Base-by-base conservation (phyloP, 1,139 yeast genomes). In the Yamadazyma pseudoaaseri region DNA sequence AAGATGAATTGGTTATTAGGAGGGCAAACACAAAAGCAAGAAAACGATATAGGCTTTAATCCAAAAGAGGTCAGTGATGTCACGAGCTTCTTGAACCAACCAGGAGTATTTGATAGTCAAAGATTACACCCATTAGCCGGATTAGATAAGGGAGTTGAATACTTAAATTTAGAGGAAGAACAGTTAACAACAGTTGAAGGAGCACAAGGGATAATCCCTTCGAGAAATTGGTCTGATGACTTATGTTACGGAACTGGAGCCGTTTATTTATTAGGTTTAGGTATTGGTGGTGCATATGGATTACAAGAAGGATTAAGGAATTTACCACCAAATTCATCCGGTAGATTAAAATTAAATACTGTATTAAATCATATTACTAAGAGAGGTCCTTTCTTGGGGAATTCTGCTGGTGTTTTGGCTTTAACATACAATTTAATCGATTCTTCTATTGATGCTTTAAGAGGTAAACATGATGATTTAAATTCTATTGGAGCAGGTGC, bases 231-330 rank as follows among this genome's bases (percentile, higher is more conserved):
- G 96, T 77, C 90, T 11, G 98, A 92, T 59, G 97, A 92, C 62
- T 73, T 92, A 46, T 89, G 97, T 74, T 92, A 94, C 63, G 98
- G 98, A 49, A 86, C 98, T 9, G 98, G 98, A 60, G 81, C 96
- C 9, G 90, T 89, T 31, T 92, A 92, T 59, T 72, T 92, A 49
- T 51, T 84, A 29, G 95, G 92, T 34, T 56, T 70, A 40, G 90
- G 92, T 29, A 43, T 76, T 35, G 98, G 98, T 60, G 98, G 98
- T 41, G 67, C 81, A 11, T 84, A 81, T 54, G 98, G 98, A 40
- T 65, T 89, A 41, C 77, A 79, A 44, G 97, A 90, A 62, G 97
- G 97, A 42, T 54, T 92, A 39, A 72, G 73, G 41, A 79, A 79
- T 57, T 72, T 94, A 36, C 92, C 95, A 16, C 73, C 79, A 29